These are phyloP conservation scores for Moniliophthora roreri DNA, from an alignment of 1,284 basidiomycete genomes.

Conservation along the genomic window DNA sequence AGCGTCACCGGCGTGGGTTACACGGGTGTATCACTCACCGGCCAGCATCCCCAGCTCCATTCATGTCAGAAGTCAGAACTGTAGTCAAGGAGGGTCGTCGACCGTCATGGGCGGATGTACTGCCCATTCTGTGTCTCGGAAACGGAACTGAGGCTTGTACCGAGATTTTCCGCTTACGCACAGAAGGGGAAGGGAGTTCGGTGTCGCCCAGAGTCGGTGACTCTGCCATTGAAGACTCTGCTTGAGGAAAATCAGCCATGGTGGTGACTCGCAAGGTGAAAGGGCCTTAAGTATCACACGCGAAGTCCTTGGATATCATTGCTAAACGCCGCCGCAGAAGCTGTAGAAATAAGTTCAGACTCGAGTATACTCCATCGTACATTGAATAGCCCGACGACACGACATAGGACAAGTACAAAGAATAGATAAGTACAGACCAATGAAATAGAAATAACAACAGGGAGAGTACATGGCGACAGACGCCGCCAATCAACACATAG, in stretches of 20 bases:
- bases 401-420: no score
- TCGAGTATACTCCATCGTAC: no score
- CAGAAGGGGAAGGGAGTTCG: not conserved
- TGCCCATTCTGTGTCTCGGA: not conserved
- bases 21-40: not conserved
- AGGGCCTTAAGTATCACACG: no score
- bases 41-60: not conserved
- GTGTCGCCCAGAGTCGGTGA: not conserved
- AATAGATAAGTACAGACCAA: no score
- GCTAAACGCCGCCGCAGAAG: no score
- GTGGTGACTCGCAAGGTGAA: not conserved
- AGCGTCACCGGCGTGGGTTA: not conserved
- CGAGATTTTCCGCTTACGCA: not conserved
- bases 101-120: not conserved
- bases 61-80: not conserved
- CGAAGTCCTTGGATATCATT: no score
- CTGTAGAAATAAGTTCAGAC: no score
- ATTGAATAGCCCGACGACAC: no score
- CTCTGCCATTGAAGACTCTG: no score
- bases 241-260: slow-evolving; percentile 1
- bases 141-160: not conserved
- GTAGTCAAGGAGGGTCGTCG: not conserved
- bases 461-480: no score
- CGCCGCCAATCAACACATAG: no score
- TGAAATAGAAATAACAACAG: no score